Percentiles rank a stretch among this genome's conserved stretches.
These are phyloP conservation scores for Ogataea allantospora DNA, from an alignment of 805 yeast species.

Conservation along the genomic window DNA sequence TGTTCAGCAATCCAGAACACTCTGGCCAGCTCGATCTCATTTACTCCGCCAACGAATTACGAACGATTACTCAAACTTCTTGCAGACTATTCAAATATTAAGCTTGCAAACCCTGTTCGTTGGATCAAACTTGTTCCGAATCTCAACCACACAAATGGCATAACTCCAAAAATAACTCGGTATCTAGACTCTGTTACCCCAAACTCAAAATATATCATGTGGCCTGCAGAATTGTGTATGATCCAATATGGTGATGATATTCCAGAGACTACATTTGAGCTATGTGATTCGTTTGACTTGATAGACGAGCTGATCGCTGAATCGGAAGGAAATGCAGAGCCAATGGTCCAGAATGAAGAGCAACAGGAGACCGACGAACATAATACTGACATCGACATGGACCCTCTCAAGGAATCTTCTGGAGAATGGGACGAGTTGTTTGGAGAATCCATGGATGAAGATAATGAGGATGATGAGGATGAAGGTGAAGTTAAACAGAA, in stretches of 20 bases:
- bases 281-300: constrained; percentile 28
- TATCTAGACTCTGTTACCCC: constrained; percentile 39
- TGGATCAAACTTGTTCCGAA: constrained; percentile 75
- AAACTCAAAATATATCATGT: constrained; percentile 55
- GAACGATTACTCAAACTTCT: constrained; percentile 37
- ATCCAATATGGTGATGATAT: constrained; percentile 45
- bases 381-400: constrained; percentile 3
- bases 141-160: constrained; percentile 63
- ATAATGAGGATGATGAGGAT: constrained; percentile 15
- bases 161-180: constrained; percentile 59
- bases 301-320: constrained; percentile 30
- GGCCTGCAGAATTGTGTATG: constrained; percentile 72
- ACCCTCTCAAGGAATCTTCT: constrained; percentile 16
- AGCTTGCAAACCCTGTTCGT: constrained; percentile 22
- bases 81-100: constrained; percentile 34
- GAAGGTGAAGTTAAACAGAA: constrained; percentile 8
- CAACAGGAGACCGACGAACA: neutral
- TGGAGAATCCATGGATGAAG: constrained; percentile 22
- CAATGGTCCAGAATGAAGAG: constrained; percentile 2
- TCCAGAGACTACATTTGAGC: constrained; percentile 15
- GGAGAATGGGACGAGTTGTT: constrained; percentile 33
- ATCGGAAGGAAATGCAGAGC: constrained; percentile 16
- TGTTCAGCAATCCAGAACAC: constrained; percentile 37
- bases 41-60: constrained; percentile 42
- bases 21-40: constrained; percentile 35